These are phyloP conservation scores for Onygena corvina DNA, from an alignment of 2,329 filamentous ascomycete genomes.

Conservation along the genomic window DNA sequence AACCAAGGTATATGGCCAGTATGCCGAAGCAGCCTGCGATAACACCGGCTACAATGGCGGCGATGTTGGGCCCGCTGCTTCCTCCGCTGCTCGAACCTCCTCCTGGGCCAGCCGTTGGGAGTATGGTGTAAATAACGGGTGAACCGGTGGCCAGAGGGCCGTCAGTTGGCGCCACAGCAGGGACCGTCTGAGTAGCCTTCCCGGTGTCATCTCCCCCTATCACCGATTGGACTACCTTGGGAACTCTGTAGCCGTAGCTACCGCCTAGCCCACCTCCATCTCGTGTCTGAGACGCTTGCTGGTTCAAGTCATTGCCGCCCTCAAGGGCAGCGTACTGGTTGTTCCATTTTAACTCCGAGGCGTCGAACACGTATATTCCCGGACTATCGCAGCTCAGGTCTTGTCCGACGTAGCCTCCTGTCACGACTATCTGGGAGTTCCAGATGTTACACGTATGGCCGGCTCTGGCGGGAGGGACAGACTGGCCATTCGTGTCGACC, in stretches of 20 bases:
- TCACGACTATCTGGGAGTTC: slow-evolving; percentile 66
- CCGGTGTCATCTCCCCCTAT: slow-evolving; percentile 58
- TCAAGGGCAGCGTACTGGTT: slow-evolving; percentile 54
- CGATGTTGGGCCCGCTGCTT: slow-evolving; percentile 36
- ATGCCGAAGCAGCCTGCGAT: slow-evolving; percentile 55
- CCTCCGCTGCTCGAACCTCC: slow-evolving; percentile 21
- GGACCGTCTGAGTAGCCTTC: slow-evolving; percentile 56
- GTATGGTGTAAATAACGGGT: slow-evolving; percentile 55
- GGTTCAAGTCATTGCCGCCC: slow-evolving; percentile 41
- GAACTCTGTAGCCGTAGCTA: slow-evolving; percentile 57
- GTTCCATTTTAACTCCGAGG: slow-evolving; percentile 57
- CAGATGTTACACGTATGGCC: slow-evolving; percentile 69
- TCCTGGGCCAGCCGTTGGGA: slow-evolving; percentile 21
- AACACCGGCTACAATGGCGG: slow-evolving; percentile 46
- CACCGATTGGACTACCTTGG: slow-evolving; percentile 47
- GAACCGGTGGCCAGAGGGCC: slow-evolving; percentile 61
- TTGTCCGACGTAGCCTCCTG: slow-evolving; percentile 57
- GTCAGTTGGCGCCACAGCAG: slow-evolving; percentile 49
- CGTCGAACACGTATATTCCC: slow-evolving; percentile 65
- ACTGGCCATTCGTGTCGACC: slow-evolving; percentile 42
- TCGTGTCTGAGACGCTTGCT: slow-evolving; percentile 41
- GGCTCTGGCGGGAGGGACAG: slow-evolving; percentile 46
- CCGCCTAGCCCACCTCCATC: slow-evolving; percentile 48
- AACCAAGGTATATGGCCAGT: slow-evolving; percentile 59
- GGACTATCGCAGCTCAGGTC: slow-evolving; percentile 53